Conservation (phyloP, 805 yeast genomes). For the Kuraishia piskuri region DNA sequence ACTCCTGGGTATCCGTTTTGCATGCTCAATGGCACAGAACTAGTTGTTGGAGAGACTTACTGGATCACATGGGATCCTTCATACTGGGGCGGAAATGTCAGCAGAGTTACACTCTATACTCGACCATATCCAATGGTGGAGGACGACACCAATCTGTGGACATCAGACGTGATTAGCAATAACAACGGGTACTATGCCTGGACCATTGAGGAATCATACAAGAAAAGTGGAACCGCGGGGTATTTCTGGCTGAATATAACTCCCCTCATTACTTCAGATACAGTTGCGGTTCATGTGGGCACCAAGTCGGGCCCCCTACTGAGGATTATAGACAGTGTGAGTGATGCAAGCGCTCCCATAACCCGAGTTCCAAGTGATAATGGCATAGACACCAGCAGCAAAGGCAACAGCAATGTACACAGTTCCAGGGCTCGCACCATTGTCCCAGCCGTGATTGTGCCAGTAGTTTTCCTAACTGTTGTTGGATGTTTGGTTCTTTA, state of each 20-base stretch:
- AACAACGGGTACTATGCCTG: slow-evolving; percentile 31
- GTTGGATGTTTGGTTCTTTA: slow-evolving; percentile 21
- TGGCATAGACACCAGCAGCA: slow-evolving; percentile 11
- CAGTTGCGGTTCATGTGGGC: slow-evolving; percentile 28
- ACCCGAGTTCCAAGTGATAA: slow-evolving; percentile 33
- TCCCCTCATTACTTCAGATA: slow-evolving; percentile 25
- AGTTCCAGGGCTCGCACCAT: slow-evolving; percentile 20
- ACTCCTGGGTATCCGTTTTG: slow-evolving; percentile 32
- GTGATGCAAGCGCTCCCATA: slow-evolving; percentile 23
- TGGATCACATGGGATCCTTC: slow-evolving; percentile 42
- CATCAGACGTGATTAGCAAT: slow-evolving; percentile 25
- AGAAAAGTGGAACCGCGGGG: slow-evolving; percentile 17
- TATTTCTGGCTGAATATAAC: slow-evolving; percentile 29
- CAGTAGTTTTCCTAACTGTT: slow-evolving; percentile 24
- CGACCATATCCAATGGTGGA: slow-evolving; percentile 26
- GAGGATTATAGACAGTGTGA: slow-evolving; percentile 22
- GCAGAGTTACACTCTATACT: slow-evolving; percentile 23
- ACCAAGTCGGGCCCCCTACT: slow-evolving; percentile 30
- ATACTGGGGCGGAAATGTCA: slow-evolving; percentile 29
- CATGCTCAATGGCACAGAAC: slow-evolving; percentile 31
- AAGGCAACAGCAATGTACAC: slow-evolving; percentile 4
- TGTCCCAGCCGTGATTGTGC: slow-evolving; percentile 35
- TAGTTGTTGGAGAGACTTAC: slow-evolving; percentile 37
- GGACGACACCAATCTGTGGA: slow-evolving; percentile 22
- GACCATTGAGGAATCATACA: slow-evolving; percentile 20